Evolutionary conservation across 345 rosid genomes (phyloP).

Genomic region (Tarenaya hassleriana): DNA sequence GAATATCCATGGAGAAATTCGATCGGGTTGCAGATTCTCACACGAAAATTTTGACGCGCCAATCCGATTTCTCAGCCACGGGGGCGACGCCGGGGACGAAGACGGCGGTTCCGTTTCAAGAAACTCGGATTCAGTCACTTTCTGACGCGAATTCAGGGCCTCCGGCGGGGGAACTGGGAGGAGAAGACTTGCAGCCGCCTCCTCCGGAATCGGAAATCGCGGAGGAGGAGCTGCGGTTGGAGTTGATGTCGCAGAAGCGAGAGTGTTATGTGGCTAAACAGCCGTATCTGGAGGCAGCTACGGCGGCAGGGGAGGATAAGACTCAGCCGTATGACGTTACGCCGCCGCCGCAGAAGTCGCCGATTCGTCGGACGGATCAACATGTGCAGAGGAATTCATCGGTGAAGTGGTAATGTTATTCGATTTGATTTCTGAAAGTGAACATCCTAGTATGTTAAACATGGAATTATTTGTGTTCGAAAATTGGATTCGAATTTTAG

Average conservation of each 20-base stretch:
- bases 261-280: conserved; percentile 18
- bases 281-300: not conserved
- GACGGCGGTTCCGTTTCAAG: conserved; percentile 23
- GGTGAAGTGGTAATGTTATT: conserved; percentile 31
- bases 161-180: conserved; percentile 15
- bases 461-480: not conserved
- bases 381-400: conserved; percentile 33
- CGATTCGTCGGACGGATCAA: conserved; percentile 32
- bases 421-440: not conserved
- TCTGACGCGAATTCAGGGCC: conserved; percentile 18
- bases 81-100: conserved; percentile 25
- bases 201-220: not conserved
- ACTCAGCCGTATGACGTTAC: conserved; percentile 22
- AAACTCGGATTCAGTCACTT: conserved; percentile 20
- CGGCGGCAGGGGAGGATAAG: conserved; percentile 18
- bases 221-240: conserved; percentile 19
- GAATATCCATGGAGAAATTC: conserved; percentile 34
- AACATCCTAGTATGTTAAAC: not conserved
- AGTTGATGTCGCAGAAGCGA: conserved; percentile 15
- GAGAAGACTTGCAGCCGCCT: conserved; percentile 1
- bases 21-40: conserved; percentile 37
- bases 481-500: not conserved
- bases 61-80: conserved; percentile 44
- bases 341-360: conserved; percentile 27
- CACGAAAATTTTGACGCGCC: conserved; percentile 42